A percentile compares a stretch with the other conserved stretches of the same genome.
Evolutionary conservation across 2,329 filamentous ascomycete species (phyloP).

Genomic region (Fusarium sp.): DNA sequence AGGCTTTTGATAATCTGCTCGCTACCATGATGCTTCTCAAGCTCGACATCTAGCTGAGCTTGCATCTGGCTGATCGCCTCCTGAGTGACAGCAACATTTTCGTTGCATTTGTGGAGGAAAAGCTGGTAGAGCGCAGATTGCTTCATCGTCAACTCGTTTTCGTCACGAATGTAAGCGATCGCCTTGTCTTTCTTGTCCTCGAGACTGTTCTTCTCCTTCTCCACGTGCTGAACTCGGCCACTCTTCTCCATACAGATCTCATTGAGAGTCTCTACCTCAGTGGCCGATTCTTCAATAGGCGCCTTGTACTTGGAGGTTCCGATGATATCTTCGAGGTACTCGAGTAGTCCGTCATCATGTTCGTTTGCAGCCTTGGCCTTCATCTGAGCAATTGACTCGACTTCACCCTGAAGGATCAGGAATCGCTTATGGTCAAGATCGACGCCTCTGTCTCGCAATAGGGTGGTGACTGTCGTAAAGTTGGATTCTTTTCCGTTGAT

Average conservation of each 20-base stretch:
- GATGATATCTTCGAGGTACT: slow-evolving; percentile 98
- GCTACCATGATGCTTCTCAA: slow-evolving; percentile 92
- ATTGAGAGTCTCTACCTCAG: slow-evolving; percentile 92
- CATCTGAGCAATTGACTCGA: slow-evolving; percentile 99
- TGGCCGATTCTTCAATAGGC: slow-evolving; percentile 93
- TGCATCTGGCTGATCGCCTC: slow-evolving; percentile 95
- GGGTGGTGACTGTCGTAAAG: slow-evolving; percentile 90
- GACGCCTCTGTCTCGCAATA: slow-evolving; percentile 89
- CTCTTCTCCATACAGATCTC: slow-evolving; percentile 97
- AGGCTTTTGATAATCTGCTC: slow-evolving; percentile 92
- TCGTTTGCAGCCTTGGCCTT: slow-evolving; percentile 96
- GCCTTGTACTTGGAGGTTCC: slow-evolving; percentile 98
- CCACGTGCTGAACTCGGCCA: slow-evolving; percentile 94
- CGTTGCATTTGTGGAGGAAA: slow-evolving; percentile 88
- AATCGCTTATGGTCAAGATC: slow-evolving; percentile 99
- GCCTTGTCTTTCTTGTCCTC: slow-evolving; percentile 99
- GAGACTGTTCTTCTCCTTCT: slow-evolving; percentile 93
- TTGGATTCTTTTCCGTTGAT: slow-evolving; percentile 92
- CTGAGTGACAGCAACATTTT: slow-evolving; percentile 90
- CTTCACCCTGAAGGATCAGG: slow-evolving; percentile 95
- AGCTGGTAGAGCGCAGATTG: slow-evolving; percentile 95
- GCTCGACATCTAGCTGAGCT: slow-evolving; percentile 85
- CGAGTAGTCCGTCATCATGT: slow-evolving; percentile 94
- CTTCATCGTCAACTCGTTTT: slow-evolving; percentile 92
- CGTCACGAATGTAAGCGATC: slow-evolving; percentile 88